These are phyloP conservation scores for Oxytropis ochrocephala DNA, from an alignment of 306 rosid genomes.

Conservation along the genomic window DNA sequence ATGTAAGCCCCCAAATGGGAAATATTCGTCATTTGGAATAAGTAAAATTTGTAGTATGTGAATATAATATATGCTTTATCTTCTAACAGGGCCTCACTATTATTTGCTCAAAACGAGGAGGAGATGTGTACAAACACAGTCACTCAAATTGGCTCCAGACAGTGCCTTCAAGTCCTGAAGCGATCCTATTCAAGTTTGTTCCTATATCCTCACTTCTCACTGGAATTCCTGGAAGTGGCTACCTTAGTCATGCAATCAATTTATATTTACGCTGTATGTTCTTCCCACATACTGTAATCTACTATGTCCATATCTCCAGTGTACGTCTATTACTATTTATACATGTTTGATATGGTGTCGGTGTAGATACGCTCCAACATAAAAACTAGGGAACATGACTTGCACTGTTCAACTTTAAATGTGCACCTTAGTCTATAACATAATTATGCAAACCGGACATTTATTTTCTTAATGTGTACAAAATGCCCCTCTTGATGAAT, in stretches of 20 bases:
- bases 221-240: conserved; percentile 96
- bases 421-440: background rate
- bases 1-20: conserved; percentile 50
- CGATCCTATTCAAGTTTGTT: conserved; percentile 84
- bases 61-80: conserved; percentile 16
- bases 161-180: conserved; percentile 87
- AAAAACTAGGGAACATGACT: background rate
- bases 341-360: background rate
- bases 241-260: conserved; percentile 96
- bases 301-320: background rate
- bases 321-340: conserved; percentile 5
- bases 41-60: conserved; percentile 4
- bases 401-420: background rate
- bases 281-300: conserved; percentile 4
- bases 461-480: background rate
- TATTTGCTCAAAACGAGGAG: conserved; percentile 85
- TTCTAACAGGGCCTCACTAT: conserved; percentile 78
- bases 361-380: background rate
- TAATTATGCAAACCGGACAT: background rate
- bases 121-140: conserved; percentile 62
- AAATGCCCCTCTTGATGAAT: background rate
- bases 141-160: conserved; percentile 96
- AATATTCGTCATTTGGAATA: conserved; percentile 17
- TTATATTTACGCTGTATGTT: conserved; percentile 87
- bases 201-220: conserved; percentile 88